These are phyloP conservation scores for Haplosporangium sp. DNA, from an alignment of 371 early-diverging fungal species.

Conservation along the genomic window DNA sequence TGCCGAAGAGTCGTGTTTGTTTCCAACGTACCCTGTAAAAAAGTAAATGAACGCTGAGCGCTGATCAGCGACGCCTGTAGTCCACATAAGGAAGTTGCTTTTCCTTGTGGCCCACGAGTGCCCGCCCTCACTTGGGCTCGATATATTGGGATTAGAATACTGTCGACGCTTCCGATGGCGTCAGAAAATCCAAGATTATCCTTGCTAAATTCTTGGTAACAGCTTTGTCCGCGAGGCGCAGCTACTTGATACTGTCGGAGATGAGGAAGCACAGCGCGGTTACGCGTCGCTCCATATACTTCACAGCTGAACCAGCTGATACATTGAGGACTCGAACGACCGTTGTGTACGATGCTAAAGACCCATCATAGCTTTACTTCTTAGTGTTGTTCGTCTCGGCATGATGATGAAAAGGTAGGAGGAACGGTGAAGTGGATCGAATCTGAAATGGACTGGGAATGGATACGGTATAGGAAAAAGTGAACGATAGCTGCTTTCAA, in stretches of 20 bases:
- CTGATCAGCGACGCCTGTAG: conserved; percentile 4
- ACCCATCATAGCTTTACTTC: too few species aligned
- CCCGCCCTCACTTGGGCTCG: background rate
- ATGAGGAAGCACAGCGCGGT: background rate
- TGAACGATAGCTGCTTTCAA: too few species aligned
- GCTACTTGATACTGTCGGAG: background rate
- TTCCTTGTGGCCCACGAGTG: conserved; percentile 8
- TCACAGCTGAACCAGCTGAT: background rate
- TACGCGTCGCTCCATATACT: background rate
- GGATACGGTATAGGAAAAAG: too few species aligned
- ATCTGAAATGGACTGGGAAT: too few species aligned
- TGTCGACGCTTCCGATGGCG: conserved; percentile 1
- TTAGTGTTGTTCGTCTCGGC: too few species aligned
- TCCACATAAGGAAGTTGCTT: conserved; percentile 1
- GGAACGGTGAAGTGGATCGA: too few species aligned
- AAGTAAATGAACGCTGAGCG: conserved; percentile 10
- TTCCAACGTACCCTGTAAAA: conserved; percentile 11
- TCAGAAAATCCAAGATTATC: background rate
- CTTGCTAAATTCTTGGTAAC: background rate
- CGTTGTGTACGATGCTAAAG: background rate
- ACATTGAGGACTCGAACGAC: background rate
- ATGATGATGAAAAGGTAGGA: too few species aligned
- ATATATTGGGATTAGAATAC: background rate
- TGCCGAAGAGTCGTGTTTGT: conserved; percentile 17
- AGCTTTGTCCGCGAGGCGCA: background rate